Percentiles rank a stretch among this genome's conserved stretches.
phyloP scores from a whole-genome alignment of 306 rosid genomes.

The Prunus armeniaca region DNA sequence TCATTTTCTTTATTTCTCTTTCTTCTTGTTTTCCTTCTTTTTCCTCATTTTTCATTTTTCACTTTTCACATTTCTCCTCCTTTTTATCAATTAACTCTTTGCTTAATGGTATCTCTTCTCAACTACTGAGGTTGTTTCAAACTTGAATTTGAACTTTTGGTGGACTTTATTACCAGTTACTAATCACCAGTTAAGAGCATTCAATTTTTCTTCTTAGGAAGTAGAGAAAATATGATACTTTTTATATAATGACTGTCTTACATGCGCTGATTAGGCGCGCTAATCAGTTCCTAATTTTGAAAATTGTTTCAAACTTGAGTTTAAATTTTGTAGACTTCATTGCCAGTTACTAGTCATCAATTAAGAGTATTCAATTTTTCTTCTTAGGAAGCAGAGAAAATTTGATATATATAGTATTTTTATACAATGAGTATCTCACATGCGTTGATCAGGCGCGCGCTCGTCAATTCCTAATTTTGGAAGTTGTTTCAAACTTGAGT shows the following conservation, averaged over 20 bases:
- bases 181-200: not conserved
- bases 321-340: too few species aligned
- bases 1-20: not conserved
- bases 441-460: not conserved
- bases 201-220: not conserved
- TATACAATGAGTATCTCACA: not conserved
- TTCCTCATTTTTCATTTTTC: not conserved
- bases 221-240: not conserved
- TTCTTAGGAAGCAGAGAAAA: not conserved
- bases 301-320: too few species aligned
- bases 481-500: too few species aligned
- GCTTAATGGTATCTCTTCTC: not conserved
- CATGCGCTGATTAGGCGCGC: not conserved
- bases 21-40: not conserved
- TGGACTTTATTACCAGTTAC: not conserved
- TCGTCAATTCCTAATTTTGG: not conserved
- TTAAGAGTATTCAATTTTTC: not conserved
- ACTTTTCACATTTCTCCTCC: not conserved
- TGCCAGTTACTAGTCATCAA: too few species aligned
- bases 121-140: too few species aligned
- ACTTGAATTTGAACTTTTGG: too few species aligned
- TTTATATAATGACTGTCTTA: not conserved
- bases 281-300: not conserved
- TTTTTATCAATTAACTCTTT: too few species aligned
- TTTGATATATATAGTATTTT: not conserved